phyloP scores from a whole-genome alignment of 352 stramenopile genomes.

The Pythium volutum region DNA sequence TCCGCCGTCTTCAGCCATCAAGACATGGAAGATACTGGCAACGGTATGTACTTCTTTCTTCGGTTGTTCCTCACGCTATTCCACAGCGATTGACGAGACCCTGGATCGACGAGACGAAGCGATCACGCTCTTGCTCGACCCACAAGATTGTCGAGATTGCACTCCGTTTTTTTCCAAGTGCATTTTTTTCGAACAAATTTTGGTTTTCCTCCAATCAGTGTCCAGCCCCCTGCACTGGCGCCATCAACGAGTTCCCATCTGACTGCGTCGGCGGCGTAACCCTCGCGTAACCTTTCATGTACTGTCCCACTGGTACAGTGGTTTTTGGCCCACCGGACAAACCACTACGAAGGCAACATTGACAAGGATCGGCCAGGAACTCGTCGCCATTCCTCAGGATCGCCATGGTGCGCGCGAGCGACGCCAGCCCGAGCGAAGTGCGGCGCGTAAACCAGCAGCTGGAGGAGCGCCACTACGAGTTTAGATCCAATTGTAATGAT shows the following conservation, averaged over 20 bases:
- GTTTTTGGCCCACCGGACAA: constrained; percentile 7
- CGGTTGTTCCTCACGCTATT: not conserved
- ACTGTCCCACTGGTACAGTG: constrained; percentile 10
- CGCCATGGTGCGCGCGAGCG: constrained; percentile 24
- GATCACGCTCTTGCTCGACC: too few species aligned
- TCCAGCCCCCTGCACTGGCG: too few species aligned
- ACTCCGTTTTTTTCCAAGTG: not conserved
- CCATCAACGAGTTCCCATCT: not conserved
- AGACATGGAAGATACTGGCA: not conserved
- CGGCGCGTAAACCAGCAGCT: constrained; percentile 80
- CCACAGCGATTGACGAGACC: not conserved
- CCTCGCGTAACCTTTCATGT: not conserved
- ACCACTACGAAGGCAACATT: constrained; percentile 6
- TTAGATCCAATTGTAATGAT: constrained; percentile 84
- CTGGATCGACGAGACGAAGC: not conserved
- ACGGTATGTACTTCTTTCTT: not conserved
- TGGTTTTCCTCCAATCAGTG: too few species aligned
- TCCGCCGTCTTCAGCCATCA: not conserved
- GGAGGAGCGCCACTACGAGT: constrained; percentile 86
- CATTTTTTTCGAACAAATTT: not conserved
- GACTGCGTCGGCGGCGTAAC: not conserved
- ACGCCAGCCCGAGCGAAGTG: constrained; percentile 54
- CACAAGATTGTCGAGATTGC: too few species aligned
- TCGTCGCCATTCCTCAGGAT: not conserved
- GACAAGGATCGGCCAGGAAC: constrained; percentile 1